Conservation (phyloP, 73 alveolate genomes). For the Halteria grandinella region DNA sequence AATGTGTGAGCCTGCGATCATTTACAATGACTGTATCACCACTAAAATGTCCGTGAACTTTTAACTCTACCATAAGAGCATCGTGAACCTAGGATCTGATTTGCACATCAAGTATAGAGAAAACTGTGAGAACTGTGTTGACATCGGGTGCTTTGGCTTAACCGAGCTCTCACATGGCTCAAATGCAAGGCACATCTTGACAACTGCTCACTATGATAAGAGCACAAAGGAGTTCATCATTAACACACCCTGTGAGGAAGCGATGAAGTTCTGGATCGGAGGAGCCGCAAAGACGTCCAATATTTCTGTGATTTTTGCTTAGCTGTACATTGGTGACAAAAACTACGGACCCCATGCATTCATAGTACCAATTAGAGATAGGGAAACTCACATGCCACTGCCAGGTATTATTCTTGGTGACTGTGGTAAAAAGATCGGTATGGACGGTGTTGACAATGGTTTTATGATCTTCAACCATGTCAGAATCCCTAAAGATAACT, state of each 20-base stretch:
- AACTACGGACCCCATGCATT: constrained; percentile 86
- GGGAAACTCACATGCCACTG: constrained; percentile 62
- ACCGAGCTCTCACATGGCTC: constrained; percentile 85
- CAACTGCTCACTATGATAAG: constrained; percentile 81
- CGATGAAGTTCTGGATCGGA: constrained; percentile 87
- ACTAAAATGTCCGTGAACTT: constrained; percentile 74
- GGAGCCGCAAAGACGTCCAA: constrained; percentile 82
- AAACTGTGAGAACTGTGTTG: constrained; percentile 56
- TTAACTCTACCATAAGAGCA: constrained; percentile 71
- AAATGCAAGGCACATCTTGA: constrained; percentile 74
- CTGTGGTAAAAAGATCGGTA: constrained; percentile 85
- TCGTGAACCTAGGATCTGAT: constrained; percentile 86
- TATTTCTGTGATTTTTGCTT: constrained; percentile 81
- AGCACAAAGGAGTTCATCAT: constrained; percentile 69
- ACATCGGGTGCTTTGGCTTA: constrained; percentile 77
- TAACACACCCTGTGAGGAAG: constrained; percentile 75
- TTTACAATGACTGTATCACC: constrained; percentile 35
- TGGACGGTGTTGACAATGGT: constrained; percentile 90
- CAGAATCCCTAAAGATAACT: constrained; percentile 78
- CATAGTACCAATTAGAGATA: constrained; percentile 77
- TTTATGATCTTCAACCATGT: constrained; percentile 73
- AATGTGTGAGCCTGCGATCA: not conserved
- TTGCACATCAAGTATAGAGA: constrained; percentile 70
- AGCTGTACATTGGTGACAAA: constrained; percentile 67
- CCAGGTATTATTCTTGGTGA: constrained; percentile 89